Conservation (phyloP, 768 basidiomycete species). For the Lentinula sp. region DNA sequence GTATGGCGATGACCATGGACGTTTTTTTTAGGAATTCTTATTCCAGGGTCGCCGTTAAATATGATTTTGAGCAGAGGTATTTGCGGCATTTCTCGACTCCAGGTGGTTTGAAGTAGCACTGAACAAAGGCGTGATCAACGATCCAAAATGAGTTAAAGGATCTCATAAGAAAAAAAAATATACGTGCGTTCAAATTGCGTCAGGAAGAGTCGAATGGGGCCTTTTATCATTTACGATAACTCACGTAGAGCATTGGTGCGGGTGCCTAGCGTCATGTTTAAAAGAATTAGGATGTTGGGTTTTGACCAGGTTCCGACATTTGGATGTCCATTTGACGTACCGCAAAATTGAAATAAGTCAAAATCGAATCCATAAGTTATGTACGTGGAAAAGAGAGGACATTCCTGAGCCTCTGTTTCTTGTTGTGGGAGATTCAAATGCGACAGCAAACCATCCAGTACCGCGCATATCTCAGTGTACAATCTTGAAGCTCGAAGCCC, state of each 20-base stretch:
- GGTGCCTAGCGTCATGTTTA: neutral
- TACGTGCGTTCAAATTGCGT: neutral
- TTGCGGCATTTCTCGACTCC: neutral
- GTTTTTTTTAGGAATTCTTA: neutral
- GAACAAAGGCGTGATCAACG: neutral
- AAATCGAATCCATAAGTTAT: neutral
- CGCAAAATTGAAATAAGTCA: too few relatives aligned
- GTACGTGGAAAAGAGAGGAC: too few relatives aligned
- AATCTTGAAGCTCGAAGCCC: too few relatives aligned
- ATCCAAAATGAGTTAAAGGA: neutral
- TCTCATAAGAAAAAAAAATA: neutral
- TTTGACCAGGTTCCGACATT: neutral
- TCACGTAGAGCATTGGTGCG: neutral
- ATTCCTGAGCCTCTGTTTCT: too few relatives aligned
- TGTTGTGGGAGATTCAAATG: too few relatives aligned
- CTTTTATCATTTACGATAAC: neutral
- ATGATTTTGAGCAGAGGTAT: neutral
- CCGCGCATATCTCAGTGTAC: too few relatives aligned
- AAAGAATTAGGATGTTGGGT: neutral
- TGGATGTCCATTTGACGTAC: neutral
- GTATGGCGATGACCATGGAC: constrained; percentile 1
- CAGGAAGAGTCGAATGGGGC: too few relatives aligned
- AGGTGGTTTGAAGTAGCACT: neutral
- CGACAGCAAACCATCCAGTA: too few relatives aligned
- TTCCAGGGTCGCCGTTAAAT: neutral